These are phyloP conservation scores for Acephala macrosclerotiorum DNA, from an alignment of 2,329 filamentous ascomycete genomes.

Conservation along the genomic window DNA sequence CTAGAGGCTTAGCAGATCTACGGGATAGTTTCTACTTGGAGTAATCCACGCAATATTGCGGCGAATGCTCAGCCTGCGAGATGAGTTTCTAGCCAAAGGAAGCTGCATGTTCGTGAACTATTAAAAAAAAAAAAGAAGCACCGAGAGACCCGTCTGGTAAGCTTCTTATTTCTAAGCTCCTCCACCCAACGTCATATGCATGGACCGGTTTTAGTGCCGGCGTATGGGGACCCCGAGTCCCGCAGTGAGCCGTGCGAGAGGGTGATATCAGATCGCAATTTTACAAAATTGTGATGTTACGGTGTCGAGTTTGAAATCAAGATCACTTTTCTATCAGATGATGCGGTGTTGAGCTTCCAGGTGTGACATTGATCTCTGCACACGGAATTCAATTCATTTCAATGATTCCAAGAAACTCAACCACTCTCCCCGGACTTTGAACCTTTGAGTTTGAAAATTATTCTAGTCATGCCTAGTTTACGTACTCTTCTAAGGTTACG, in stretches of 20 bases:
- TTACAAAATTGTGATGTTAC: too few relatives aligned
- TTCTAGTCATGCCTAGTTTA: too few relatives aligned
- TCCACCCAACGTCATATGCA: too few relatives aligned
- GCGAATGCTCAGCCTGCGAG: background rate
- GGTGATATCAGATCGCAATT: too few relatives aligned
- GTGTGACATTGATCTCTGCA: too few relatives aligned
- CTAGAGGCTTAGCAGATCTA: slow-evolving; percentile 1
- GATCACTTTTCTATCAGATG: too few relatives aligned
- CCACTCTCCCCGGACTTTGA: too few relatives aligned
- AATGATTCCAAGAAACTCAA: too few relatives aligned
- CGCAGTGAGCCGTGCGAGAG: background rate
- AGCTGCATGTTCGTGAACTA: background rate
- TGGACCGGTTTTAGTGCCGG: too few relatives aligned
- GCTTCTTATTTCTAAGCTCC: background rate
- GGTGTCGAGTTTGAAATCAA: too few relatives aligned
- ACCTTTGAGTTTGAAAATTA: too few relatives aligned
- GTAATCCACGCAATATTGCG: background rate
- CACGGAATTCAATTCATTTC: too few relatives aligned
- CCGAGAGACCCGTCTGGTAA: background rate
- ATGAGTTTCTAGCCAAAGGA: background rate
- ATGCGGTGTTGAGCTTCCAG: background rate
- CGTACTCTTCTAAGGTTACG: background rate
- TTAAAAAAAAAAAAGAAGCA: background rate
- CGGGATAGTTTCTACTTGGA: background rate
- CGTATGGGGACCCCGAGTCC: background rate